Base-by-base conservation (phyloP, 441 rosid genomes). In the Erodium texanum region DNA sequence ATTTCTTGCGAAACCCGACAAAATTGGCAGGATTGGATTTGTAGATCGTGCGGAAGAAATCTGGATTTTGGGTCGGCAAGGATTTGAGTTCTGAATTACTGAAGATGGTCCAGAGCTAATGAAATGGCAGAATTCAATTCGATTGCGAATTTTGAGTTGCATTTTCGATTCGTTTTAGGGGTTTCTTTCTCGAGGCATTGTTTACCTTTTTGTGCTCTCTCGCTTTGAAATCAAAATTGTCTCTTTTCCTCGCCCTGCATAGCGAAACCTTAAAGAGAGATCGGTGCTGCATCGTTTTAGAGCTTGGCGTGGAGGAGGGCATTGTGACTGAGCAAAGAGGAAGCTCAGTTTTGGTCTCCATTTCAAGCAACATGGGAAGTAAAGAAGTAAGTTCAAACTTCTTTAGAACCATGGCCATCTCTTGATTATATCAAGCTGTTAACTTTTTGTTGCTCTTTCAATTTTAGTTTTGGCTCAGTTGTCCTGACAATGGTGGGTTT, bases 141-240 rank as follows among this genome's bases (percentile, higher is more conserved):
- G 65, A 24, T 24, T 62, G 65, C 19, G 65, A 62, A 62, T 24
- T n/a, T n/a, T 62, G 65, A 27, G 65, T 62, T 62, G 36, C 19
- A 24, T 62, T 62, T 29, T 34, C 23, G 34, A 23, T 59, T 59
- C 27, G 8, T 62, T 6, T 62, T 62, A 1, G 15, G 63, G 62
- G 62, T 56, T 59, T 59, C 29, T 3, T 22, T 59, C 6, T 23
- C 3, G 8, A 62, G 38, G 5, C 65, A 62, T 62, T 62, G 38
- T 29, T 15, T 5, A 5, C 15, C 36, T 61, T 24, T 34, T 59
- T 22, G n/a, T 24, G 63, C 63, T 61, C 34, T 24, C 29, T 62
- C 65, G 65, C 27, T 24, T 29, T 16, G 19, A 14, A 62, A 15
- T 62, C 34, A 6, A 62, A 1, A 24, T 24, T 15, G 22, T 22